Base-by-base conservation (phyloP, 371 early-diverging fungal species). In the Mucor mucedo region DNA sequence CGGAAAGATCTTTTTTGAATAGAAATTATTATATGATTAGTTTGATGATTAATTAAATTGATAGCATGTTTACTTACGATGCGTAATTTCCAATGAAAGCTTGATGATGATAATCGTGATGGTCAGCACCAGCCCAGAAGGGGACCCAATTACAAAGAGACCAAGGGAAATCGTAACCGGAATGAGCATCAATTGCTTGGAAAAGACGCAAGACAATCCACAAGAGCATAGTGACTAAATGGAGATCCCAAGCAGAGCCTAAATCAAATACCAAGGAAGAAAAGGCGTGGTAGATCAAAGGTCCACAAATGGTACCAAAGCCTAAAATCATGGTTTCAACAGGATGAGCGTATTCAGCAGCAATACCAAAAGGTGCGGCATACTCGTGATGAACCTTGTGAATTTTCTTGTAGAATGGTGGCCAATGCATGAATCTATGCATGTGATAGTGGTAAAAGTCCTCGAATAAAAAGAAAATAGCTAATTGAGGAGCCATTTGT, bases 311-410 rank as follows among this genome's bases (percentile, higher is more conserved):
- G 9, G 91, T 91, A 30, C 91, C 91, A 63, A 91, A 81, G 4
- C 92, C 92, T 38, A 94, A 82, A 55, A 93, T 86, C 48, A 89
- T 62, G 5, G 90, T 90, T 71, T 94, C 94, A 39, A 90, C 65
- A 30, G 94, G 94, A 66, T 93, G 94, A 33, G 94, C 93, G 63
- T 94, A 94, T 75, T 94, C 94, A 52, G 93, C 94, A 52, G 91
- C 80, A 56, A 94, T 80, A 55, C 96, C 98, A 57, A 95, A 93
- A 35, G 98, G 95, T 21, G 95, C 93, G 52, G 91, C 83, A 77
- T 89, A 97, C 75, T 95, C 93, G 82, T 97, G 98, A 76, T 97
- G 96, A 28, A 90, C 75, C 82, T 97, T 97, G 86, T 97, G 98
- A 54, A 97, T 87, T 65, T 85, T 75, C 62, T 93, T 92, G 82